phyloP scores from a whole-genome alignment of 2,329 filamentous ascomycete species.

The Penicillium sp. region DNA sequence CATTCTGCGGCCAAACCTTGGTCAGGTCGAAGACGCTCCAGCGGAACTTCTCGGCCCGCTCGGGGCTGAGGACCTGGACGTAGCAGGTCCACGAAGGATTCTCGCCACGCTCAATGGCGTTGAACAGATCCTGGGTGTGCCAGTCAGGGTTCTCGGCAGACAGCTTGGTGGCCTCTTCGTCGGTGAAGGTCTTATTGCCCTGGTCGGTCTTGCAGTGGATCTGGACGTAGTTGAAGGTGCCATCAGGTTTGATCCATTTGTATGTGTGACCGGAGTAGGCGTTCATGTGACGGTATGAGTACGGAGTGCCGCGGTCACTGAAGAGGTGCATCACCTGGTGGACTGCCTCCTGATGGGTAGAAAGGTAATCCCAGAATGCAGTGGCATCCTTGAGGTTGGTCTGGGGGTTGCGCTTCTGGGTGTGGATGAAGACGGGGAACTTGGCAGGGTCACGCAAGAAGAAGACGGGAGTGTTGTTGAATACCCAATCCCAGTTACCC shows the following conservation, averaged over 20 bases:
- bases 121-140: constrained; percentile 63
- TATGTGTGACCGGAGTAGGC: constrained; percentile 67
- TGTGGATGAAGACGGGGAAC: constrained; percentile 72
- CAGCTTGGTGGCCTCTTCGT: constrained; percentile 56
- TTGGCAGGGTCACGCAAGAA: constrained; percentile 73
- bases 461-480: constrained; percentile 74
- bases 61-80: constrained; percentile 62
- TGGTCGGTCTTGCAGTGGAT: constrained; percentile 64
- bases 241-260: constrained; percentile 66
- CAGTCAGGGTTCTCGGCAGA: constrained; percentile 61
- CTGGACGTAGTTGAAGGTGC: constrained; percentile 65
- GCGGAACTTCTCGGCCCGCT: constrained; percentile 60
- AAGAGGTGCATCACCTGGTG: constrained; percentile 68
- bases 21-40: constrained; percentile 70
- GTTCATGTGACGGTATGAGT: constrained; percentile 66
- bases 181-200: constrained; percentile 60
- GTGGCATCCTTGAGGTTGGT: constrained; percentile 69
- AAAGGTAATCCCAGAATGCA: constrained; percentile 67
- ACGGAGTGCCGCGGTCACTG: constrained; percentile 65
- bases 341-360: constrained; percentile 60
- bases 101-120: constrained; percentile 62
- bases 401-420: constrained; percentile 71
- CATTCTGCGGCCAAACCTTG: constrained; percentile 65
- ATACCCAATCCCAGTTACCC: constrained; percentile 72
- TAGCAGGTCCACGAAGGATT: constrained; percentile 64